Percentiles rank a stretch among this genome's conserved stretches.
phyloP scores from a whole-genome alignment of 257 asterid genomes.

The Misopates orontium region DNA sequence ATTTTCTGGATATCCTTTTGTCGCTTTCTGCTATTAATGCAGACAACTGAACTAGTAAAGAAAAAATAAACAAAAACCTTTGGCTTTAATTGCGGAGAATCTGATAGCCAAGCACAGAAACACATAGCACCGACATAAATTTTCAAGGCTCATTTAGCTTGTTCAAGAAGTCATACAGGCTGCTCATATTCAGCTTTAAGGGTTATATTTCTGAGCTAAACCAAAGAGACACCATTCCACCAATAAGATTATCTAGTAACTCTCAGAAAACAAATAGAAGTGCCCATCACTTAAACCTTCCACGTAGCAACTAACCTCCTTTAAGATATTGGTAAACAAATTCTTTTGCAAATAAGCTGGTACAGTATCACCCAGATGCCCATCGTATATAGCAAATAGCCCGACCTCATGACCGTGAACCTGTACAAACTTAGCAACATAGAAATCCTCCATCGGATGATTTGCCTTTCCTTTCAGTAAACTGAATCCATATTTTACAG shows the following conservation, averaged over 20 bases:
- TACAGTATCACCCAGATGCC: constrained; percentile 84
- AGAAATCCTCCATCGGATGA: constrained; percentile 98
- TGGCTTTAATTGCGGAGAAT: too few relatives aligned
- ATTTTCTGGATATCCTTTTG: neutral
- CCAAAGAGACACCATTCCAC: too few relatives aligned
- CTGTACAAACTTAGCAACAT: constrained; percentile 83
- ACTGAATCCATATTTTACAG: constrained; percentile 71
- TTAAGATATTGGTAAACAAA: constrained; percentile 76
- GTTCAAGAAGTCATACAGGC: too few relatives aligned
- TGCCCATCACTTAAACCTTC: neutral
- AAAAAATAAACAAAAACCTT: too few relatives aligned
- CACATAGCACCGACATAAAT: too few relatives aligned
- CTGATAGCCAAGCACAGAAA: too few relatives aligned
- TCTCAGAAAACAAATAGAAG: neutral
- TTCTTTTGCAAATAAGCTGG: constrained; percentile 90
- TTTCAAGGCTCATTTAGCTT: too few relatives aligned
- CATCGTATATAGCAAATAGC: constrained; percentile 84
- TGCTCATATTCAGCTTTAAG: too few relatives aligned
- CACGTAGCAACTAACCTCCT: constrained; percentile 62
- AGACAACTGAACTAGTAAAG: neutral
- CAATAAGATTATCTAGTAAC: neutral
- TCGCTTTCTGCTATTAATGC: neutral
- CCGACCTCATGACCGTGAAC: constrained; percentile 65
- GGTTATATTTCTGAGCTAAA: too few relatives aligned
- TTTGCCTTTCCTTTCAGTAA: constrained; percentile 83